These are phyloP conservation scores for Chlamydomonas urium DNA, from an alignment of 139 green algal genomes.

Conservation along the genomic window DNA sequence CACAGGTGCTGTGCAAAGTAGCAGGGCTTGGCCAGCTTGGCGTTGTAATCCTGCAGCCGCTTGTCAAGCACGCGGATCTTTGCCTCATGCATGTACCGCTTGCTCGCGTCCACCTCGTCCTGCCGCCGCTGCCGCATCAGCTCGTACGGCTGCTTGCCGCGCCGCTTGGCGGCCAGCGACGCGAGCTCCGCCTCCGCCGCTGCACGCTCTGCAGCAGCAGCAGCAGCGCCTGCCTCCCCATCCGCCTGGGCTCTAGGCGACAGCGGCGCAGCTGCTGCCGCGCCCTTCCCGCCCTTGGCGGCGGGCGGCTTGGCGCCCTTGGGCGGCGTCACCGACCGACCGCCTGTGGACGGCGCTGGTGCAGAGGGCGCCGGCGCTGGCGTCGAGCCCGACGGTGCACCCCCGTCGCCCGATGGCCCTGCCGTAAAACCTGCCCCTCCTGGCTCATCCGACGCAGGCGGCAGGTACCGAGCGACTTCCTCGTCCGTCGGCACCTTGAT, in stretches of 20 bases:
- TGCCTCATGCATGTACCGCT: neutral
- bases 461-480: slow-evolving; percentile 25
- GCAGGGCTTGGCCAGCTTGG: neutral
- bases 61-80: neutral
- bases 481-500: slow-evolving; percentile 31
- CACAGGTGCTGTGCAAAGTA: slow-evolving; percentile 7
- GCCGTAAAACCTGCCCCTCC: neutral
- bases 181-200: neutral
- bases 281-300: neutral
- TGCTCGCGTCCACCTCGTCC: neutral
- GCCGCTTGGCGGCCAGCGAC: neutral
- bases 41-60: slow-evolving; percentile 3
- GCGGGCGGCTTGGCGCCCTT: too few species aligned
- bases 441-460: neutral
- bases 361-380: neutral
- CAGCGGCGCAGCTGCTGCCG: slow-evolving; percentile 6
- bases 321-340: neutral
- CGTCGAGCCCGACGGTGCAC: neutral
- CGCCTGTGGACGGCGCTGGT: neutral
- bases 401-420: neutral
- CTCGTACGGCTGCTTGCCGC: neutral
- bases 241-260: too few species aligned
- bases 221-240: too few species aligned
- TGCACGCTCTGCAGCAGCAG: neutral
- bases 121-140: slow-evolving; percentile 10